These are phyloP conservation scores for Colletotrichum australisinense DNA, from an alignment of 2,329 filamentous ascomycete species.

Conservation along the genomic window DNA sequence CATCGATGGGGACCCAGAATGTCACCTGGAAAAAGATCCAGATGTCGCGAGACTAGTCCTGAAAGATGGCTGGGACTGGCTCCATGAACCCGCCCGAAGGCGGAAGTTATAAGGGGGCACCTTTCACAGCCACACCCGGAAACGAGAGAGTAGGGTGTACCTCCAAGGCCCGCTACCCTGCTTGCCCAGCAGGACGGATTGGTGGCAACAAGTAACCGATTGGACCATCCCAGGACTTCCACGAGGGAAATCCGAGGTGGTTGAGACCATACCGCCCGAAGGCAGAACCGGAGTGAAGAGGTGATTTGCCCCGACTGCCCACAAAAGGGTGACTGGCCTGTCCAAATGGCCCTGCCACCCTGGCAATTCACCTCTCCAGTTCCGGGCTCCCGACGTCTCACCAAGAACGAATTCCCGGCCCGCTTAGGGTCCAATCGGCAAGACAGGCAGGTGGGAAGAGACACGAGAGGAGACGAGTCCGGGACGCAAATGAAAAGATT, in stretches of 20 bases:
- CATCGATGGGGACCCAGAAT: background rate
- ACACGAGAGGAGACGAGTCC: constrained; percentile 14
- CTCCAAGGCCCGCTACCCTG: constrained; percentile 16
- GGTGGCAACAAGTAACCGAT: background rate
- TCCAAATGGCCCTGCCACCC: constrained; percentile 6
- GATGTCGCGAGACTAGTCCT: background rate
- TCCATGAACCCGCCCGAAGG: background rate
- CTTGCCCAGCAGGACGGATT: constrained; percentile 8
- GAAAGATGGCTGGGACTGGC: constrained; percentile 1
- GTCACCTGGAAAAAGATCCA: background rate
- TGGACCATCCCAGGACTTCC: background rate
- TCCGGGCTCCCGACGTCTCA: constrained; percentile 21
- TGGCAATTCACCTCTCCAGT: background rate
- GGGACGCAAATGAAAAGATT: constrained; percentile 17
- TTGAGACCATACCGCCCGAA: constrained; percentile 9
- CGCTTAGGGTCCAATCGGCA: constrained; percentile 20
- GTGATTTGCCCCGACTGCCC: constrained; percentile 7
- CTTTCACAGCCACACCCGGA: constrained; percentile 19
- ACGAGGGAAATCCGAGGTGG: background rate
- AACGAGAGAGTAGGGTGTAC: constrained; percentile 20
- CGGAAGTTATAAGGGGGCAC: background rate
- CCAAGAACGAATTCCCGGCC: background rate
- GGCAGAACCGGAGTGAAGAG: constrained; percentile 6
- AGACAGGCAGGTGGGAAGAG: constrained; percentile 15
- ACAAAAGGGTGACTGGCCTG: background rate